Evolutionary conservation across 2,329 filamentous ascomycete genomes (phyloP).

Genomic region (Hymenoscyphus linearis): DNA sequence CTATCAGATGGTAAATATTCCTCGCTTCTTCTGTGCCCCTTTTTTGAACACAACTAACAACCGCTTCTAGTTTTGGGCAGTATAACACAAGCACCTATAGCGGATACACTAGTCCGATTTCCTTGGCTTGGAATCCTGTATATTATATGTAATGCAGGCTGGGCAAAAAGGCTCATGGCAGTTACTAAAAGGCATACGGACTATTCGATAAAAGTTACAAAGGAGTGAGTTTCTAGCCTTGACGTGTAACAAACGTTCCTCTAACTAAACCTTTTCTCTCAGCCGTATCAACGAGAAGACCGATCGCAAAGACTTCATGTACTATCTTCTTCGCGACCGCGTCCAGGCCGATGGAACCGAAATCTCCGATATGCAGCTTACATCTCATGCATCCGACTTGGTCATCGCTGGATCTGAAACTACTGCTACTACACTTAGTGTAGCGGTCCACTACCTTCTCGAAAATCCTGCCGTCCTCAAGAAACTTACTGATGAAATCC

Average conservation of each 20-base stretch:
- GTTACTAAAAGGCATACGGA: not conserved
- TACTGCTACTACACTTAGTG: constrained; percentile 27
- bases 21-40: no score
- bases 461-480: constrained; percentile 34
- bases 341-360: not conserved
- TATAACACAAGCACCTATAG: not conserved
- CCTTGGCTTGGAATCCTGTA: not conserved
- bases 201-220: not conserved
- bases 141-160: not conserved
- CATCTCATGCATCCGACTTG: constrained; percentile 30
- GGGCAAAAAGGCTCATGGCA: not conserved
- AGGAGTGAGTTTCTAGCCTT: not conserved
- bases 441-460: constrained; percentile 45
- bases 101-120: not conserved
- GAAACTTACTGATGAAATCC: not conserved
- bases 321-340: not conserved
- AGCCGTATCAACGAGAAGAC: no score
- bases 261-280: no score
- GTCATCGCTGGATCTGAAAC: constrained; percentile 31
- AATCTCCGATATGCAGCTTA: not conserved
- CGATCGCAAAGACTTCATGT: constrained; percentile 7
- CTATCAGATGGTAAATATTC: not conserved
- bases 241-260: no score
- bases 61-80: not conserved
- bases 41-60: no score